These are phyloP conservation scores for Clonostachys sp. DNA, from an alignment of 2,329 filamentous ascomycete genomes.

Conservation along the genomic window DNA sequence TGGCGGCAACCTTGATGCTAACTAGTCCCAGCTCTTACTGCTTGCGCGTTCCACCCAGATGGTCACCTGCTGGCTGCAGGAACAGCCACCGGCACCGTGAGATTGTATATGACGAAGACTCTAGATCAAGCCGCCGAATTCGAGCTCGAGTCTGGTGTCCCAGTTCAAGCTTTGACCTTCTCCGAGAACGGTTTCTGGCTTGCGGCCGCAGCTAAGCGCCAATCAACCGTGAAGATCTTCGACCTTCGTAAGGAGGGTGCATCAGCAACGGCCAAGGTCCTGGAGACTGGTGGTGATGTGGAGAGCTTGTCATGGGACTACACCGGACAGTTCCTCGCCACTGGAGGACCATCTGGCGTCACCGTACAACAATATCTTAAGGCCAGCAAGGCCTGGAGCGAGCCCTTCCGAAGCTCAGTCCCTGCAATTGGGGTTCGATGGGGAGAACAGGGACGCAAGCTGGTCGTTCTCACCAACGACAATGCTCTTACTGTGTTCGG, in stretches of 20 bases:
- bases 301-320: slow-evolving; percentile 85
- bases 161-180: slow-evolving; percentile 75
- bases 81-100: slow-evolving; percentile 73
- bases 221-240: slow-evolving; percentile 79
- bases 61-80: slow-evolving; percentile 90
- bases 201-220: slow-evolving; percentile 73
- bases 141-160: slow-evolving; percentile 46
- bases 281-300: slow-evolving; percentile 79
- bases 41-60: slow-evolving; percentile 88
- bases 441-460: slow-evolving; percentile 68
- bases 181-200: slow-evolving; percentile 98
- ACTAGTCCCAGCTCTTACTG: slow-evolving; percentile 58
- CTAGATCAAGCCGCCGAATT: slow-evolving; percentile 75
- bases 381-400: slow-evolving; percentile 81
- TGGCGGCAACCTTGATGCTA: not conserved
- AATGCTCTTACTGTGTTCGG: slow-evolving; percentile 72
- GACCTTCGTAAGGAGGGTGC: slow-evolving; percentile 90
- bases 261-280: slow-evolving; percentile 72
- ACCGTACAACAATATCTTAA: slow-evolving; percentile 90
- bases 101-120: slow-evolving; percentile 82
- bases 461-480: slow-evolving; percentile 70
- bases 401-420: slow-evolving; percentile 73
- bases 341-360: slow-evolving; percentile 73
- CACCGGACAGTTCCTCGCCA: slow-evolving; percentile 86
- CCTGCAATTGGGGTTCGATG: slow-evolving; percentile 71